Evolutionary conservation across 805 yeast species (phyloP).

Genomic region (Myxozyma neglecta): DNA sequence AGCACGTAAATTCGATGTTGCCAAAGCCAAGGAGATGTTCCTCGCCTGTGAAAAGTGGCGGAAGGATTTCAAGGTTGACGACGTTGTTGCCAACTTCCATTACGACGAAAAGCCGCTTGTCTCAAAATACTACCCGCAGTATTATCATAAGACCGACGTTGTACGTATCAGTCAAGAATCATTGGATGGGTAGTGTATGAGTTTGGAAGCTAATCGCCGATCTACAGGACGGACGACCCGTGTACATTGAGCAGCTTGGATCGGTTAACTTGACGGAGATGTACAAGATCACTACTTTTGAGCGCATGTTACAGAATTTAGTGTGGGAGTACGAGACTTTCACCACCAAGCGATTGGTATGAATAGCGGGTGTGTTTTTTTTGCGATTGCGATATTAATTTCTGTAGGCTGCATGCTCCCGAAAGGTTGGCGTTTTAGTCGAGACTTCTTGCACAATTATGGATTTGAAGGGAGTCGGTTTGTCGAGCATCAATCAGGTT

Average conservation of each 20-base stretch:
- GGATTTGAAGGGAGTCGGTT: conserved; percentile 91
- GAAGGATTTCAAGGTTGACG: conserved; percentile 78
- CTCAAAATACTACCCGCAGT: conserved; percentile 77
- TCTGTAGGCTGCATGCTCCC: conserved; percentile 80
- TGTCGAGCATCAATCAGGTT: conserved; percentile 80
- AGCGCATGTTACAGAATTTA: conserved; percentile 90
- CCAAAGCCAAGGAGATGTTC: conserved; percentile 79
- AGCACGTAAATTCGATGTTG: conserved; percentile 91
- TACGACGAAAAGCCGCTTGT: conserved; percentile 83
- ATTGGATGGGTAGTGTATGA: background rate
- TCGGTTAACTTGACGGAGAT: conserved; percentile 83
- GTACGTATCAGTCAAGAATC: conserved; percentile 2
- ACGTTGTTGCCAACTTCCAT: conserved; percentile 81
- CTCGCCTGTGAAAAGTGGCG: conserved; percentile 89
- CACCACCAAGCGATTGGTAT: conserved; percentile 63
- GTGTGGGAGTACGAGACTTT: conserved; percentile 98
- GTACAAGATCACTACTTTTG: conserved; percentile 91
- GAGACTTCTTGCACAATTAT: conserved; percentile 96
- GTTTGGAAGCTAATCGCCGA: background rate
- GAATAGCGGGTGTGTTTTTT: background rate
- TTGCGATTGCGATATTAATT: background rate
- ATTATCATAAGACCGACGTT: conserved; percentile 93
- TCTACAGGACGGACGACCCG: conserved; percentile 84
- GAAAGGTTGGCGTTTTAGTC: conserved; percentile 70
- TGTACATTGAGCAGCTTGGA: conserved; percentile 92